Evolutionary conservation across 1,284 basidiomycete genomes (phyloP), one percentile per base, ranked within the genome.

Genomic region (Flammula alnicola): DNA sequence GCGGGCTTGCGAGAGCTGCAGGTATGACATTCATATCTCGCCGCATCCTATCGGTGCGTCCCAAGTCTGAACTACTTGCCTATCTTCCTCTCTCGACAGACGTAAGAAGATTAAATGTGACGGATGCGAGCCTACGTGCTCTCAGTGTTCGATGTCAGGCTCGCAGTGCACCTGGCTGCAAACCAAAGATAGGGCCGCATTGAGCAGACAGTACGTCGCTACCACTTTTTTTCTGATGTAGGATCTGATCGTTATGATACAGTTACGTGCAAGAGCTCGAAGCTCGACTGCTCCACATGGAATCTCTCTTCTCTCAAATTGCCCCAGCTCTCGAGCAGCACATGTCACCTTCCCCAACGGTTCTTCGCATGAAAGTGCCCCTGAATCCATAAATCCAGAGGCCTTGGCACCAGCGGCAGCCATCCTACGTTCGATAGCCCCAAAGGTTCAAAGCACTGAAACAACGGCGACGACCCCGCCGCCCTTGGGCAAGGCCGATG

Each of bases 21-120:
- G 90, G 89, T 86, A 52, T 45, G 82, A n/a, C 26, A 14, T 57
- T 46, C 60, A 52, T 45, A 44, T 23, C 51, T 59, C 43, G 23
- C 47, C 40, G 54, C 49, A 23, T 44, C 41, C 55, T 52, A 49
- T 63, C 59, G 51, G 44, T 45, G 16, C 27, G 31, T 51, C 27
- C 41, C 42, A 38, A 22, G 37, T 56, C 47, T 54, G 49, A 41
- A 52, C 51, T 52, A 55, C 46, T 49, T 51, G 49, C 56, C 52
- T 56, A 52, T 42, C 27, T 50, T 54, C 53, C 39, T 39, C 56
- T 44, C 42, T 42, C 52, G 39, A 50, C 64, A 91, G 89, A 55
- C 82, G 88, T 55, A 92, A 92, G 80, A 92, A 92, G 79, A 91
- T 92, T 65, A 92, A 92, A 67, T 92, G 90, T 68, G 90, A 92